Base-by-base conservation (phyloP, 83 land plant species). In the Picea engelmannii region DNA sequence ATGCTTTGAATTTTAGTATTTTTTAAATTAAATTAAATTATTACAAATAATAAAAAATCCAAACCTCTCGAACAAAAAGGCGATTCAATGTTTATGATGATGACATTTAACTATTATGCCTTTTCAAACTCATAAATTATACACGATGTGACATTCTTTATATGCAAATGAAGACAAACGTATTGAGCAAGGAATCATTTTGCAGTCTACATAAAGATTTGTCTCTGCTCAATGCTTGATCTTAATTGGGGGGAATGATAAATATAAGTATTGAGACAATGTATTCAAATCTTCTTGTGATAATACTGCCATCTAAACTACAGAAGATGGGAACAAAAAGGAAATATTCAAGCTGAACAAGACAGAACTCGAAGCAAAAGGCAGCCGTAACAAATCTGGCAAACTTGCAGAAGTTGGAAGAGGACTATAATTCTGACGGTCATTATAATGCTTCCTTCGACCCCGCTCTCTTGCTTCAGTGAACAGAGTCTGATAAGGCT, bases 381-480 rank as follows among this genome's bases (percentile, higher is more conserved):
- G 5, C 16, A 6, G 25, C 4, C 21, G 23, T 5, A 55, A 25
- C 62, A 81, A 83, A 89, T 89, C 89, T 89, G 89, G 68, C 91
- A 87, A 83, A 85, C 81, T 87, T 82, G 84, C 83, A 89, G 77
- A 77, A 83, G 62, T 71, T 87, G 89, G 62, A 84, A 83, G 52
- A 81, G 81, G 12, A 85, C 87, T 69, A 87, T 81, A 20, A 79
- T 68, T 8, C 83, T 86, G 47, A 89, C 82, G 55, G 73, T 87
- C 91, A 90, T 90, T 67, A 79, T 90, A 82, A 81, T 69, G 31
- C 80, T 65, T 31, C 83, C 87, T 71, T 66, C 60, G 24, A 74
- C 60, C 23, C 77, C 77, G 8, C 60, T 23, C 59, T 74, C 76
- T 78, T 82, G 80, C 62, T 89, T 81, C 25, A 85, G 80, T 75